Evolutionary conservation across 257 asterid species (phyloP).

Genomic region (Solanum appendiculatum): DNA sequence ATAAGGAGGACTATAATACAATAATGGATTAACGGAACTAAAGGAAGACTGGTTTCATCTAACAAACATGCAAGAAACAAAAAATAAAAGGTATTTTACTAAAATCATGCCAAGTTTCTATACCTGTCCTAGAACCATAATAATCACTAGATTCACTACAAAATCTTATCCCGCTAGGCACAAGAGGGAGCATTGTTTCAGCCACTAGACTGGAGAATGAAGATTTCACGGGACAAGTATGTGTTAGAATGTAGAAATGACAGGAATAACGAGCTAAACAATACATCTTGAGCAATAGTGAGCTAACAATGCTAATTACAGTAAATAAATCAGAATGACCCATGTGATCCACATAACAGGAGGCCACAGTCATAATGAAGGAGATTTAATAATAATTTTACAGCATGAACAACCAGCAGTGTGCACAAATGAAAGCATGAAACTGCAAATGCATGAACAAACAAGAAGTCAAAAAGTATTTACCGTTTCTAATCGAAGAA

Average conservation of each 20-base stretch:
- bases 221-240: background rate
- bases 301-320: background rate
- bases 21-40: background rate
- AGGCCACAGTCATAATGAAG: background rate
- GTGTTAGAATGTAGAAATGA: background rate
- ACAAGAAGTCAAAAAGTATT: constrained; percentile 5
- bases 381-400: background rate
- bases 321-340: background rate
- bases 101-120: background rate
- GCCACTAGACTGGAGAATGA: background rate
- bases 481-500: constrained; percentile 97
- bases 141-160: background rate
- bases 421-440: background rate
- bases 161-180: background rate
- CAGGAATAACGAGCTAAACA: background rate
- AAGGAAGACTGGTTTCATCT: background rate
- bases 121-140: background rate
- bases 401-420: background rate
- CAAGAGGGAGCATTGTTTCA: background rate
- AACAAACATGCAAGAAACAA: background rate
- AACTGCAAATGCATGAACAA: background rate
- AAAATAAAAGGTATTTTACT: background rate
- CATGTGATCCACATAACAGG: background rate
- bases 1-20: background rate
- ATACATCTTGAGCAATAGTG: background rate